Evolutionary conservation across 1,139 yeast species (phyloP).

Genomic region (Candida pseudoviswanathii): DNA sequence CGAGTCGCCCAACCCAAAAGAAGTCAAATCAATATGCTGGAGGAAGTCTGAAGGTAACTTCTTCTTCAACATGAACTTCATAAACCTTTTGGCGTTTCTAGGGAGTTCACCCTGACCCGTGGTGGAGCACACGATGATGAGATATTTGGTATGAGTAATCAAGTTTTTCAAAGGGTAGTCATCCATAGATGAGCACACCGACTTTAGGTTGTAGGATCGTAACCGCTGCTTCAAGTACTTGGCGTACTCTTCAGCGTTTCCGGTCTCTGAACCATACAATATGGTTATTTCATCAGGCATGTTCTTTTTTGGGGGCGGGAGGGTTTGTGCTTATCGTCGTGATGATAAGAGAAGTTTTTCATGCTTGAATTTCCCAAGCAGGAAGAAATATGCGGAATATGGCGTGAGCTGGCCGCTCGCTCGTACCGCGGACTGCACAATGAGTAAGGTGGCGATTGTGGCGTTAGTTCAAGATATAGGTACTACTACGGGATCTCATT

Average conservation of each 20-base stretch:
- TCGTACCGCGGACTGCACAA: too few relatives aligned
- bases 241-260: conserved; percentile 89
- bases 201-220: conserved; percentile 55
- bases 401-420: too few relatives aligned
- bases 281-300: conserved; percentile 46
- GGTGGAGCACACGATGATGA: conserved; percentile 80
- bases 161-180: conserved; percentile 57
- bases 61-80: conserved; percentile 71
- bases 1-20: conserved; percentile 95
- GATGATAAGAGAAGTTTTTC: conserved; percentile 4
- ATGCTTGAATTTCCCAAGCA: neutral
- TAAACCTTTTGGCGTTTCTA: conserved; percentile 66
- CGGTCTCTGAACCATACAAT: conserved; percentile 91
- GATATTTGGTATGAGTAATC: conserved; percentile 48
- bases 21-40: conserved; percentile 62
- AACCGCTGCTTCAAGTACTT: conserved; percentile 58
- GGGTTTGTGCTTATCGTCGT: neutral
- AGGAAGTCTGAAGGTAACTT: conserved; percentile 68
- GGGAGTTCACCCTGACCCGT: conserved; percentile 98
- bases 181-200: conserved; percentile 59
- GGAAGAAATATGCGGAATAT: neutral
- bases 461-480: too few relatives aligned
- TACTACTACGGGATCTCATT: too few relatives aligned
- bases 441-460: too few relatives aligned
- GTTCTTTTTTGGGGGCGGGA: neutral